These are phyloP conservation scores for Roridomyces roridus DNA, from an alignment of 768 basidiomycete genomes.

Conservation along the genomic window DNA sequence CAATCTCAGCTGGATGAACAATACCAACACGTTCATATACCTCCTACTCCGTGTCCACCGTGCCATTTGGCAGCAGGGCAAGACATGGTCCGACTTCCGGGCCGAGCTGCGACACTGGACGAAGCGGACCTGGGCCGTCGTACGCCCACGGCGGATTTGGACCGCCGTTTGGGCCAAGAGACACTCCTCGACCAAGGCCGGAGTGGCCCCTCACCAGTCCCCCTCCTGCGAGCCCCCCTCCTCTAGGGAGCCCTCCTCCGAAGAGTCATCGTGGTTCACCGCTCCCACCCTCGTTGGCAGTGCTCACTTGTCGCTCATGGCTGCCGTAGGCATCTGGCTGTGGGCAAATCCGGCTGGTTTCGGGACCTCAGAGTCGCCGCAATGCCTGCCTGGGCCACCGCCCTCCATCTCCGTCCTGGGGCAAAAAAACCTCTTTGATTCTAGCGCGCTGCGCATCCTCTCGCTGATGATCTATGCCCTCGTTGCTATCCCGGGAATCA, in stretches of 20 bases:
- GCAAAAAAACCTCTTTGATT: not conserved
- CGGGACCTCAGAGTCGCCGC: not conserved
- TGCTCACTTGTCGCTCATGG: conserved; percentile 6
- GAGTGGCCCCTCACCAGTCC: no score
- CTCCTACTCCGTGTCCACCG: no score
- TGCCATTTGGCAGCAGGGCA: no score
- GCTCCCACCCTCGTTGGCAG: not conserved
- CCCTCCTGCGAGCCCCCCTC: no score
- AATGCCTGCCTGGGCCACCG: not conserved
- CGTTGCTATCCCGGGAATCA: conserved; percentile 2
- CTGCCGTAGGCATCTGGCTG: conserved; percentile 8
- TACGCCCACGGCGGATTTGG: no score
- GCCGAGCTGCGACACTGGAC: no score
- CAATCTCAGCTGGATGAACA: conserved; percentile 21
- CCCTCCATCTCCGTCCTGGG: not conserved
- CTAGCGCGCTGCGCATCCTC: not conserved
- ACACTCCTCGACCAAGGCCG: no score
- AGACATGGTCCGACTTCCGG: no score
- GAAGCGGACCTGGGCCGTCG: no score
- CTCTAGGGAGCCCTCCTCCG: no score
- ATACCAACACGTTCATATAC: conserved; percentile 8
- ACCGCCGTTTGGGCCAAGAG: no score
- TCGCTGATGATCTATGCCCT: not conserved
- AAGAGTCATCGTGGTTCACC: no score
- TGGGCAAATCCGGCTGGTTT: conserved; percentile 3